Percentiles rank a stretch among this genome's conserved stretches.
Evolutionary conservation across 1,139 yeast species (phyloP).

Genomic region (Keqinozyma sinolaborantium): DNA sequence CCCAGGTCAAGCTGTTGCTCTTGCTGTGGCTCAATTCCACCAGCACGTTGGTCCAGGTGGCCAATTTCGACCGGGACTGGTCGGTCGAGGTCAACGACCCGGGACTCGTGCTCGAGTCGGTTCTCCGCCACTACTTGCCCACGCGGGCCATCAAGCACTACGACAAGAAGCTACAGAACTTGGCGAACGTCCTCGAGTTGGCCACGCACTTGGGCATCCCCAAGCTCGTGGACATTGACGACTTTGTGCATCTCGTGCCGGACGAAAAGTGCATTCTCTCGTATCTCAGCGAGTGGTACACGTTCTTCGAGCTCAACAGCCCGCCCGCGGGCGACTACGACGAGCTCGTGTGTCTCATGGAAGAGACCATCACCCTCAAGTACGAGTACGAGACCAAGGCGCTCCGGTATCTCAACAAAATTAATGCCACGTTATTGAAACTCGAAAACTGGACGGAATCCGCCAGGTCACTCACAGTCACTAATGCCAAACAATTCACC

Average conservation of each 20-base stretch:
- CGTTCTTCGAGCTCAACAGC: slow-evolving; percentile 35
- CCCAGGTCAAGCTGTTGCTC: slow-evolving; percentile 30
- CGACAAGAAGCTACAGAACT: slow-evolving; percentile 27
- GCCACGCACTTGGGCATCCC: slow-evolving; percentile 50
- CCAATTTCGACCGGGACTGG: slow-evolving; percentile 39
- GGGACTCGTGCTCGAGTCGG: slow-evolving; percentile 21
- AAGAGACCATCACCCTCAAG: slow-evolving; percentile 21
- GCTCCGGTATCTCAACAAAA: slow-evolving; percentile 24
- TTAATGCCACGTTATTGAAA: slow-evolving; percentile 13
- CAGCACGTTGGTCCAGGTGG: slow-evolving; percentile 14
- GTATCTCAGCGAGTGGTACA: slow-evolving; percentile 65
- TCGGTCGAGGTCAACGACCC: slow-evolving; percentile 30
- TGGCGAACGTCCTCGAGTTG: slow-evolving; percentile 17
- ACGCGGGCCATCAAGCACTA: slow-evolving; percentile 24
- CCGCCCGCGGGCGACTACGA: slow-evolving; percentile 11
- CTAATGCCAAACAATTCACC: no score
- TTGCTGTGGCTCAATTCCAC: slow-evolving; percentile 31
- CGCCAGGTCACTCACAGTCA: no score
- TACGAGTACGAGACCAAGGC: slow-evolving; percentile 30
- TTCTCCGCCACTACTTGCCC: slow-evolving; percentile 19
- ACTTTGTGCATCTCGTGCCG: slow-evolving; percentile 48
- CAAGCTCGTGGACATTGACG: slow-evolving; percentile 57
- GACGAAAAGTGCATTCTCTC: slow-evolving; percentile 68
- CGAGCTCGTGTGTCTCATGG: slow-evolving; percentile 17
- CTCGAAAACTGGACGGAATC: no score